A percentile compares a stretch with the other conserved stretches of the same genome.
These are phyloP conservation scores for Carallia brachiata DNA, from an alignment of 345 rosid genomes.

Conservation along the genomic window DNA sequence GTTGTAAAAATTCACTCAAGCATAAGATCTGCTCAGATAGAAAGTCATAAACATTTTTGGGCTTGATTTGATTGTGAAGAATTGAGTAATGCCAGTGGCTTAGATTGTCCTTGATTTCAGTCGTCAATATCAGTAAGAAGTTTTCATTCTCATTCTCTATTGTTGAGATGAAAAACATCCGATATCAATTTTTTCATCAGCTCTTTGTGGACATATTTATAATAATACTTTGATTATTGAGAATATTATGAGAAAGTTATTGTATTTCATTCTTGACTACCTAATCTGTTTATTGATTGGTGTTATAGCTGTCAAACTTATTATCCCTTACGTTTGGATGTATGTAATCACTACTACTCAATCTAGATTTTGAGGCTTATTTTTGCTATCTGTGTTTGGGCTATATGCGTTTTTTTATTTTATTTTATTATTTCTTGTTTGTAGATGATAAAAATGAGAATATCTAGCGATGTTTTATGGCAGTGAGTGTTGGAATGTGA, in stretches of 20 bases:
- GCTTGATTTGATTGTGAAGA: neutral
- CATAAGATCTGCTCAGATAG: neutral
- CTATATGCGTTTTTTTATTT: neutral
- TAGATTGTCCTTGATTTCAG: neutral
- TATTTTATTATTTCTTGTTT: neutral
- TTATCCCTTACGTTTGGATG: neutral
- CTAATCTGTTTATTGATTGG: neutral
- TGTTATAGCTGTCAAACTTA: neutral
- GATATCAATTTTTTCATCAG: neutral
- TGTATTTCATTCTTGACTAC: no score
- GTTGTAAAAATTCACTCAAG: neutral
- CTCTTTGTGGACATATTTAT: no score
- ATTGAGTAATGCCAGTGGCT: neutral
- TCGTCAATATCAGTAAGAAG: neutral
- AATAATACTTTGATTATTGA: no score
- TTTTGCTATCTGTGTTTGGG: neutral
- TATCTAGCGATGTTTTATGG: no score
- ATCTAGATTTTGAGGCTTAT: neutral
- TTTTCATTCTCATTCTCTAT: neutral
- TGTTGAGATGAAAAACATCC: neutral
- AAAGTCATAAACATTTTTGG: neutral
- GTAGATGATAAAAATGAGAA: neutral
- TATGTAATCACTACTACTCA: no score
- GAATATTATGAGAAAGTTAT: no score
- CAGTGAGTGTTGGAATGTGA: no score